These are phyloP conservation scores for Colletotrichum filicis DNA, from an alignment of 2,329 filamentous ascomycete species.

Conservation along the genomic window DNA sequence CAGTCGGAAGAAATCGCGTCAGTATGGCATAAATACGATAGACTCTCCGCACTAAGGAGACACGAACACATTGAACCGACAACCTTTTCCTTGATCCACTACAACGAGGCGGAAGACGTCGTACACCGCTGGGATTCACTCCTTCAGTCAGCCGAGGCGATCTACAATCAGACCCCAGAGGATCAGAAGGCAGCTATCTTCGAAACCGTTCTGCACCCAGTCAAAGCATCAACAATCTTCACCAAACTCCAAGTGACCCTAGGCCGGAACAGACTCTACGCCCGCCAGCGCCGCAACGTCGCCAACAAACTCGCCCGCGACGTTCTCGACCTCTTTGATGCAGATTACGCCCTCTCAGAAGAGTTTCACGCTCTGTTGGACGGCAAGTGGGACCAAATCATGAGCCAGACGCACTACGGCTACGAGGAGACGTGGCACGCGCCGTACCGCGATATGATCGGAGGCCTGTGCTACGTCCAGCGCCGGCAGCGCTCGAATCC, in stretches of 20 bases:
- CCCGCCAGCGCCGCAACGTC: slow-evolving; percentile 65
- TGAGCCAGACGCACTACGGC: slow-evolving; percentile 60
- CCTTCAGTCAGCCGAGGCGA: slow-evolving; percentile 51
- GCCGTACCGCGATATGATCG: slow-evolving; percentile 64
- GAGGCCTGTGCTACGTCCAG: slow-evolving; percentile 64
- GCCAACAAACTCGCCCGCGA: slow-evolving; percentile 61
- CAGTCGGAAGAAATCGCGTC: slow-evolving; percentile 57
- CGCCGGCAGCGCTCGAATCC: slow-evolving; percentile 57
- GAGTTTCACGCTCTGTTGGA: slow-evolving; percentile 60
- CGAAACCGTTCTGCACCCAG: slow-evolving; percentile 70
- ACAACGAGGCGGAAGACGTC: slow-evolving; percentile 67
- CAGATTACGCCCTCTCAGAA: slow-evolving; percentile 60
- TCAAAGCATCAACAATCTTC: slow-evolving; percentile 66
- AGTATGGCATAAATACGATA: slow-evolving; percentile 64
- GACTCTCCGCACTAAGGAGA: slow-evolving; percentile 61
- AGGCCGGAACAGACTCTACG: slow-evolving; percentile 64
- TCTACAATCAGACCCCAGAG: background rate
- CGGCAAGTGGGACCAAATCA: slow-evolving; percentile 68
- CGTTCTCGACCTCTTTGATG: slow-evolving; percentile 60
- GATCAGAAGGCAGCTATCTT: slow-evolving; percentile 65
- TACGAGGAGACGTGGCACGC: slow-evolving; percentile 68
- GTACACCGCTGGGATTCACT: slow-evolving; percentile 51
- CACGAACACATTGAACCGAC: slow-evolving; percentile 68
- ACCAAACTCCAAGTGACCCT: slow-evolving; percentile 58
- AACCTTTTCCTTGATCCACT: slow-evolving; percentile 68